Base-by-base conservation (phyloP, 805 yeast species). In the Cyberlindnera sargentensis region DNA sequence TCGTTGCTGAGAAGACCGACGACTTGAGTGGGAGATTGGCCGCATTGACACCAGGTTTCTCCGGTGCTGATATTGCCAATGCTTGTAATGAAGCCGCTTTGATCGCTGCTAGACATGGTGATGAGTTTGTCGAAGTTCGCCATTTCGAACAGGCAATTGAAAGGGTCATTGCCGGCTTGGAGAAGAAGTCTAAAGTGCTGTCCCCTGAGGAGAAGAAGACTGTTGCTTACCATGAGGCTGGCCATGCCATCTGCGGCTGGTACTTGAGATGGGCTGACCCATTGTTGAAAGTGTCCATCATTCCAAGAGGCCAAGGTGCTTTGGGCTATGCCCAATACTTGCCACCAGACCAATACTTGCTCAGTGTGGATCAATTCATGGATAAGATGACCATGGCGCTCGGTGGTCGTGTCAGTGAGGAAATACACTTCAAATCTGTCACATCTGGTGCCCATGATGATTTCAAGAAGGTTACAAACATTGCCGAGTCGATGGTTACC, bases 231-330 rank as follows among this genome's bases (percentile, higher is more conserved):
- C 97, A 89, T 64, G 97, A 89, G 66, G 97, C 97, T 2, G 97
- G 97, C 0, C 97, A 89, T 63, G 97, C 97, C 4, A 83, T 89
- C 39, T 85, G 96, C 65, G 97, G 96, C 24, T 90, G 96, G 97
- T 87, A 71, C 60, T 71, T 89, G 58, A 76, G 80, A 65, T 80
- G 68, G 66, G 96, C 97, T 8, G 95, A 89, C 62, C 97, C 97
- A 6, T 68, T 89, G 47, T 75, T 90, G 46, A 89, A 89, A 64
- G 96, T 89, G n/a, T 84, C 95, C 23, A 89, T 89, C 53, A 86
- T 89, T 48, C 97, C 97, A 45, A 79, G 95, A 64, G 96, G 96
- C 24, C 86, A 84, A 63, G 96, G 95, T 40, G 95, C 96, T 10
- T 70, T 89, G 44, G 97, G 97, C n/a, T 89, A 90, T 62, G 96